Evolutionary conservation across 192 early-diverging fungal genomes (phyloP), one percentile per base, ranked within the genome.

Genomic region (Phlyctochytrium arcticum): DNA sequence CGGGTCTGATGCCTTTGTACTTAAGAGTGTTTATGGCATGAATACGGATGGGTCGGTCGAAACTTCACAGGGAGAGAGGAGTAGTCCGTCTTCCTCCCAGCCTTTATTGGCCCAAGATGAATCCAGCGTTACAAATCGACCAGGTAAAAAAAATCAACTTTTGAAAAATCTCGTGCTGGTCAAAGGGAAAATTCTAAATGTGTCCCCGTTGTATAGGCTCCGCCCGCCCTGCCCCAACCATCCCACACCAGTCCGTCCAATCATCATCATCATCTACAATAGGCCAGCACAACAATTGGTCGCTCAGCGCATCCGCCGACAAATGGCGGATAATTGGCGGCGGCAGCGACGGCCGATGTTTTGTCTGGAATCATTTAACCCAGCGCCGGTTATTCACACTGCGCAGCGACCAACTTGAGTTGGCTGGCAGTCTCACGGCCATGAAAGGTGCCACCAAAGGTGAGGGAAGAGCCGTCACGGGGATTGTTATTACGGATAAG

Each of bases 311-410:
- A 4, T 58, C 60, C 17, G 10, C 61, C 10, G 67, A 69, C 34
- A 36, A 60, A 21, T 69, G 67, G 67, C 34, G 59, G 23, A 17
- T 69, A 10, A 69, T 69, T 15, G 37, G 27, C 6, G 67, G 67
- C 48, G 54, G 67, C 21, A 39, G 60, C 34, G 67, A 57, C 8
- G 60, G 60, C 21, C 26, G 67, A 4, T 69, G 67, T 27, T 33
- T 56, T 31, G 67, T 69, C 15, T 69, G 58, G 67, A 69, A 69
- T 32, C 39, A 69, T 53, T 33, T 46, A 3, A 69, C 67, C 15
- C 55, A 48, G 21, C 17, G 32, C 26, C 31, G 26, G 35, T 36
- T 67, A 3, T 67, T 58, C 29, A 31, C 30, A 2, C 44, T 67
- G 5, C 34, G 29, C n/a, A 57, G 59, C 17, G 42, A 58, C 26